Evolutionary conservation across 192 early-diverging fungal species (phyloP), one percentile per base, ranked within the genome.

Genomic region (Phlyctochytrium bullatum): DNA sequence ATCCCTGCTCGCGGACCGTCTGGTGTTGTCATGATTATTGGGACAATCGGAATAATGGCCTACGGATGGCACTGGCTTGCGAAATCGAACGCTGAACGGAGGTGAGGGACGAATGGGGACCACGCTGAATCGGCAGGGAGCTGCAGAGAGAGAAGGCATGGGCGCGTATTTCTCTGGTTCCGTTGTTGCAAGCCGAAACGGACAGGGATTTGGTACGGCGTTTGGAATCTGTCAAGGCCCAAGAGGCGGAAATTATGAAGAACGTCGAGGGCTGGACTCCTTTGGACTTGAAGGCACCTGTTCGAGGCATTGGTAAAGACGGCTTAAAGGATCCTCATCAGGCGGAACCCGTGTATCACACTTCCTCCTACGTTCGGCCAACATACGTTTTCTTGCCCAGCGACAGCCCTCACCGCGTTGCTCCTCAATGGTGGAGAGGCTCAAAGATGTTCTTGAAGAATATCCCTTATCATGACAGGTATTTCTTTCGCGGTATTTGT

Each of bases 141-240:
- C 79, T 95, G 28, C 85, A 90, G 36, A 88, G 97, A 64, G 95
- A 97, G 76, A 93, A 96, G 67, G 82, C 88, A 14, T 98, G 97
- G 97, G 76, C 88, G 58, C 88, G 97, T 52, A 93, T 98, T 67
- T 83, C 94, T 83, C 80, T 98, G 23, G 80, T 93, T 23, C 97
- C 97, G 1, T 64, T 96, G 65, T 84, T 97, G 31, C 89, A 93
- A 71, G 95, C 97, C 36, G 97, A 98, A 82, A 81, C 86, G 2
- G 97, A 98, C 76, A 86, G 97, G 24, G 95, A 97, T 74, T 77
- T 82, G 25, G 91, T 93, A 24, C 75, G 40, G 32, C 16, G 94
- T n/a, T 79, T 88, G 52, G 76, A 81, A 34, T 90, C 93, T 16
- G 78, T 88, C 27, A 80, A 85, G 25, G 80, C 80, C 27, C 83